These are phyloP conservation scores for Gypsophila paniculata DNA, from an alignment of 179 eudicot species.

Conservation along the genomic window DNA sequence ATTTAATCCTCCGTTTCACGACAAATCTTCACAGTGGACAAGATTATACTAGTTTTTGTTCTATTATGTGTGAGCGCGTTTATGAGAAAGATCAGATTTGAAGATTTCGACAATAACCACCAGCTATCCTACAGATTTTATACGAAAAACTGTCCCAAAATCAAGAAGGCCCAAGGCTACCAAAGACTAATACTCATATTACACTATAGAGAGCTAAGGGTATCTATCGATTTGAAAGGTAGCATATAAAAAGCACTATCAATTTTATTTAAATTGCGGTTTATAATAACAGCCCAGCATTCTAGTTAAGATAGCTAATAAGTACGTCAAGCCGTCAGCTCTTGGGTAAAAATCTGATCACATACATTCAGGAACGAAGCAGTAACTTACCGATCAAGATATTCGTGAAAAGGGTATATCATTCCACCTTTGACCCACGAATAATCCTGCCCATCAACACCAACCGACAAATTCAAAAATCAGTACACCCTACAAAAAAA, in stretches of 20 bases:
- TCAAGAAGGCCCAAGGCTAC: not conserved
- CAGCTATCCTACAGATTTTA: not conserved
- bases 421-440: constrained; percentile 92
- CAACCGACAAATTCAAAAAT: constrained; percentile 7
- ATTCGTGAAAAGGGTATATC: constrained; percentile 82
- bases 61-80: not conserved
- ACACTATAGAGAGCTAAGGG: not conserved
- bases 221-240: not conserved
- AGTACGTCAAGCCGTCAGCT: constrained; percentile 3
- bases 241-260: not conserved
- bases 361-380: not conserved
- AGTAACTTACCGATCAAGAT: constrained; percentile 55
- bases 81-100: not conserved
- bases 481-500: not conserved
- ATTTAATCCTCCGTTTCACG: not conserved
- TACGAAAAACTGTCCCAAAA: not conserved
- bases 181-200: not conserved
- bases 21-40: not conserved
- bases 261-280: no score
- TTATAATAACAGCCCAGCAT: not conserved
- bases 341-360: not conserved
- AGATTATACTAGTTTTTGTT: not conserved
- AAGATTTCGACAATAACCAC: not conserved
- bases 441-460: constrained; percentile 58
- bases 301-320: not conserved